Percentiles rank a stretch among this genome's conserved stretches.
Evolutionary conservation across 371 early-diverging fungal genomes (phyloP).

Genomic region (Mortierella sp.): DNA sequence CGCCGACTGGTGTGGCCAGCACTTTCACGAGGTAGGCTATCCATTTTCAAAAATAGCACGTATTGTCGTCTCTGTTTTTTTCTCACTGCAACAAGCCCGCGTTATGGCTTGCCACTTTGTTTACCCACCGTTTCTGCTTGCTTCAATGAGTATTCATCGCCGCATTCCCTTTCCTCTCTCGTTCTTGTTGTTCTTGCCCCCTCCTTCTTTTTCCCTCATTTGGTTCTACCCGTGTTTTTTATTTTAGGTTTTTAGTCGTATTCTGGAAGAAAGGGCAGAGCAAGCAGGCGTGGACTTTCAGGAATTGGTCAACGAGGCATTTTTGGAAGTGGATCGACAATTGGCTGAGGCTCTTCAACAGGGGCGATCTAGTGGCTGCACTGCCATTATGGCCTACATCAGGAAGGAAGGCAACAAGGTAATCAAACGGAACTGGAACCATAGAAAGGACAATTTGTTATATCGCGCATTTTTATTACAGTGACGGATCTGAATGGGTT

Average conservation of each 20-base stretch:
- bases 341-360: slow-evolving; percentile 73
- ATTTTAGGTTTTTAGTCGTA: slow-evolving; percentile 70
- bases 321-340: slow-evolving; percentile 85
- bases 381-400: slow-evolving; percentile 89
- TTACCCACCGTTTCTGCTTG: background rate
- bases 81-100: too few species aligned
- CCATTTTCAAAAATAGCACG: background rate
- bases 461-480: background rate
- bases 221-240: background rate
- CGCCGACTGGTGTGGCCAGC: slow-evolving; percentile 95
- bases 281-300: slow-evolving; percentile 72
- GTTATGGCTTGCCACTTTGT: too few species aligned
- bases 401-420: slow-evolving; percentile 61
- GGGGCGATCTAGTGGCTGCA: slow-evolving; percentile 90
- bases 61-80: background rate
- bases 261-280: slow-evolving; percentile 58
- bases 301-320: slow-evolving; percentile 87
- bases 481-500: background rate
- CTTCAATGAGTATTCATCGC: background rate
- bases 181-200: background rate
- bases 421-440: background rate
- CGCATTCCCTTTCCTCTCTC: background rate
- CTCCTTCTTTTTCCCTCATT: background rate
- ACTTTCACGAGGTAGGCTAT: slow-evolving; percentile 82
- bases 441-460: background rate